Base-by-base conservation (phyloP, 2,329 filamentous ascomycete genomes). In the Tolypocladium nubicola region DNA sequence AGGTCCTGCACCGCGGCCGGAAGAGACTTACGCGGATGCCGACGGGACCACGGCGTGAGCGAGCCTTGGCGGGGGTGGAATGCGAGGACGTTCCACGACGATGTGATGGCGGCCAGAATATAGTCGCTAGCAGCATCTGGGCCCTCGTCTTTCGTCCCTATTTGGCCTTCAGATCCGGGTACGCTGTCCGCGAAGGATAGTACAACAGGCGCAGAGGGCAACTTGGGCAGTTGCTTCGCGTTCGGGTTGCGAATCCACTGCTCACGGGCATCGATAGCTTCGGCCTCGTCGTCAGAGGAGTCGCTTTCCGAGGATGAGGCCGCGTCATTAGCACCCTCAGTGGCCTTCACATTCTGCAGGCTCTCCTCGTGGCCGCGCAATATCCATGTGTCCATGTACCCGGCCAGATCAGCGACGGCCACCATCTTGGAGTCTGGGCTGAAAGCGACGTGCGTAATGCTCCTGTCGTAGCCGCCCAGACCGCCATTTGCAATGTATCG, bases 301-400 rank as follows among this genome's bases (percentile, higher is more conserved):
- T 74, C 72, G 47, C 71, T 71, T 55, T 75, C 76, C 35, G 72
- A 72, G 19, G 71, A 65, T 8, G 66, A 69, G 52, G 67, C 66
- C 58, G 63, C 55, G 56, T 41, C 66, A 60, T 72, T 65, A 47
- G 65, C 56, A 33, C 68, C 67, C 23, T 70, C 63, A 10, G 62
- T 61, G 38, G 70, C 68, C 58, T 70, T 65, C 14, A 66, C 68
- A 56, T 73, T 68, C 57, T 67, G 62, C 54, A 63, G 52, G 19
- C 60, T 57, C 33, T 70, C 64, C 3, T 61, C 62, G 10, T 69
- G 68, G 57, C 73, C 73, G 66, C 83, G 79, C 56, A 96, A 73
- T 1, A 90, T 75, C 89, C 92, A 99, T 21, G 87, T 90, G 67
- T 97, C 92, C 38, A 97, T 78, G 70, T 86, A 90, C 49, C 94